Evolutionary conservation across 331 rosid species (phyloP).

Genomic region (Arachis monticola): DNA sequence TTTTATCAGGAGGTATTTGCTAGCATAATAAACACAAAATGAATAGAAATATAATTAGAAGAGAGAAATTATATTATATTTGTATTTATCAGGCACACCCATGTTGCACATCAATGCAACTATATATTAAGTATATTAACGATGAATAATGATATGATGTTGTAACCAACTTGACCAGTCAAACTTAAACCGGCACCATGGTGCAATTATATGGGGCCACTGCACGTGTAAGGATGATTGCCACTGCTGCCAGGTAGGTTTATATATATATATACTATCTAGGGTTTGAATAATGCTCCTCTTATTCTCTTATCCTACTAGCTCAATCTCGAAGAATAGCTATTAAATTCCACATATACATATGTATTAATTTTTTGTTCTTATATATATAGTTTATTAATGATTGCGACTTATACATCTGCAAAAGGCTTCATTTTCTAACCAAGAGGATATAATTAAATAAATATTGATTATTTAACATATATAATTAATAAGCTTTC

Average conservation of each 20-base stretch:
- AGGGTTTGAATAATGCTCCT: constrained; percentile 29
- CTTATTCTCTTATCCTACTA: neutral
- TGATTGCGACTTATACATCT: constrained; percentile 50
- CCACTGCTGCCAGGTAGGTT: neutral
- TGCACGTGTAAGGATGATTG: constrained; percentile 70
- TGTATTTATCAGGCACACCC: too few relatives aligned
- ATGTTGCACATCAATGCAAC: too few relatives aligned
- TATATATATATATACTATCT: constrained; percentile 11
- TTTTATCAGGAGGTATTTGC: too few relatives aligned
- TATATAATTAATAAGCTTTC: constrained; percentile 11
- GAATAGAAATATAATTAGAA: too few relatives aligned
- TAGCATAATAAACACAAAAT: too few relatives aligned
- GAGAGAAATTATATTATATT: too few relatives aligned
- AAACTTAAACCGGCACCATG: constrained; percentile 57
- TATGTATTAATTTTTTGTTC: neutral
- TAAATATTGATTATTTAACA: constrained; percentile 18
- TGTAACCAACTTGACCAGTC: constrained; percentile 51
- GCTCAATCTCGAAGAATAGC: constrained; percentile 38
- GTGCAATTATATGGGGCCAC: constrained; percentile 55
- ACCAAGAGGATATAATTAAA: constrained; percentile 21
- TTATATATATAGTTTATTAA: constrained; percentile 43
- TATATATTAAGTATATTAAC: too few relatives aligned
- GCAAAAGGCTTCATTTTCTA: constrained; percentile 43
- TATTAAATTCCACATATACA: constrained; percentile 11
- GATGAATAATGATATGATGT: neutral